phyloP scores from a whole-genome alignment of 2,329 filamentous ascomycete genomes.

The Xylariaceae sp. region DNA sequence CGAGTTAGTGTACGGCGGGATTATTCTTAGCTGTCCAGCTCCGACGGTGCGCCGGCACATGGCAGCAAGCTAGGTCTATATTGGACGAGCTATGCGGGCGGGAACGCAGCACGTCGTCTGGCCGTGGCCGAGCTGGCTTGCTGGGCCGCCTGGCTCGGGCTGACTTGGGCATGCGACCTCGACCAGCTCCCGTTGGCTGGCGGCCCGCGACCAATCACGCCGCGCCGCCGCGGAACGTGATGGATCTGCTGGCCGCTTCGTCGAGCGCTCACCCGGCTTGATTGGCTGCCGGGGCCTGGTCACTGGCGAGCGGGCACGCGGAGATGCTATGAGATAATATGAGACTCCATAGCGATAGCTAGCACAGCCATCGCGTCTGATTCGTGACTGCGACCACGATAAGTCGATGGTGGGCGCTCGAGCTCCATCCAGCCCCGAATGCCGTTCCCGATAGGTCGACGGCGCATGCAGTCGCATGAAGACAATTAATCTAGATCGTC shows the following conservation, averaged over 20 bases:
- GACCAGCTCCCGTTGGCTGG: conserved; percentile 30
- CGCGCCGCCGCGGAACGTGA: conserved; percentile 17
- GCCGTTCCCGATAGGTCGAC: neutral
- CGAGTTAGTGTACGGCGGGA: too few relatives aligned
- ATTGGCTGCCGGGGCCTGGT: neutral
- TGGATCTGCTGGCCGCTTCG: conserved; percentile 14
- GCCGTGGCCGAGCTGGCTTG: neutral
- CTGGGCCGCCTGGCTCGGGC: conserved; percentile 10
- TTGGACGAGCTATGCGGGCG: conserved; percentile 16
- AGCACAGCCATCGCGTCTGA: neutral
- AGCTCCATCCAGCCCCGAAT: neutral
- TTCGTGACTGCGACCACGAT: neutral
- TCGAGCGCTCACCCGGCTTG: neutral
- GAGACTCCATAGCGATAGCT: too few relatives aligned
- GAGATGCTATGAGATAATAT: too few relatives aligned
- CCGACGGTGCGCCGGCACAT: conserved; percentile 20
- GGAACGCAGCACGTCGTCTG: neutral
- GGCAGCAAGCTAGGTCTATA: conserved; percentile 20
- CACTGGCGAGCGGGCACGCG: too few relatives aligned
- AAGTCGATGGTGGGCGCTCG: neutral
- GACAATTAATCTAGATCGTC: too few relatives aligned
- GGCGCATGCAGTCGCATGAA: neutral
- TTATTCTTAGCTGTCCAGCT: too few relatives aligned
- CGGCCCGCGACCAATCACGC: conserved; percentile 14
- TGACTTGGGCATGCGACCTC: conserved; percentile 31